phyloP scores from a whole-genome alignment of 148 eudicot species.

The Diospyros lotus region DNA sequence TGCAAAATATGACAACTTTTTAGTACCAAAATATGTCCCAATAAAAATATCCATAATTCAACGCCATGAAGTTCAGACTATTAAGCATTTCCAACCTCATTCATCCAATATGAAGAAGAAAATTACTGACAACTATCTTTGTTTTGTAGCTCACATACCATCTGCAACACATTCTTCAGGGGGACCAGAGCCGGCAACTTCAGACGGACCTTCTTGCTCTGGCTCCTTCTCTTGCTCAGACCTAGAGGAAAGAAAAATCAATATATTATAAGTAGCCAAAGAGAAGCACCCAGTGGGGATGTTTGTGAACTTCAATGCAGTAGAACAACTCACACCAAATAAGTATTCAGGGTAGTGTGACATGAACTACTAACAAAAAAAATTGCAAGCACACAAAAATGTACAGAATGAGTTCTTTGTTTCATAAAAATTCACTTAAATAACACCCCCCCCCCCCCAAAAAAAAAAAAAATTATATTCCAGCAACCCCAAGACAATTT shows the following conservation, averaged over 20 bases:
- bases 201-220: constrained; percentile 76
- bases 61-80: constrained; percentile 3
- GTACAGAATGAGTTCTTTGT: too few species aligned
- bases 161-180: constrained; percentile 71
- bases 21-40: neutral
- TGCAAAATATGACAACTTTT: neutral
- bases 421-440: too few species aligned
- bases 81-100: neutral
- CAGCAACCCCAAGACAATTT: too few species aligned
- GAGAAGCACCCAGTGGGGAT: neutral
- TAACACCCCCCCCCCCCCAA: too few species aligned
- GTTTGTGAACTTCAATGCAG: neutral
- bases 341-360: too few species aligned
- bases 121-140: neutral
- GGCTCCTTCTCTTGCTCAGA: constrained; percentile 99
- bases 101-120: neutral
- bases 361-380: too few species aligned
- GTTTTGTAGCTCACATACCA: constrained; percentile 35
- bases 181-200: constrained; percentile 59
- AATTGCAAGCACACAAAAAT: too few species aligned
- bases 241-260: constrained; percentile 29
- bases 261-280: neutral
- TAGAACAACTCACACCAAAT: neutral
- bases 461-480: too few species aligned
- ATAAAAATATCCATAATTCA: neutral